phyloP scores from a whole-genome alignment of 768 basidiomycete species.

The Hemileccinum impolitum region DNA sequence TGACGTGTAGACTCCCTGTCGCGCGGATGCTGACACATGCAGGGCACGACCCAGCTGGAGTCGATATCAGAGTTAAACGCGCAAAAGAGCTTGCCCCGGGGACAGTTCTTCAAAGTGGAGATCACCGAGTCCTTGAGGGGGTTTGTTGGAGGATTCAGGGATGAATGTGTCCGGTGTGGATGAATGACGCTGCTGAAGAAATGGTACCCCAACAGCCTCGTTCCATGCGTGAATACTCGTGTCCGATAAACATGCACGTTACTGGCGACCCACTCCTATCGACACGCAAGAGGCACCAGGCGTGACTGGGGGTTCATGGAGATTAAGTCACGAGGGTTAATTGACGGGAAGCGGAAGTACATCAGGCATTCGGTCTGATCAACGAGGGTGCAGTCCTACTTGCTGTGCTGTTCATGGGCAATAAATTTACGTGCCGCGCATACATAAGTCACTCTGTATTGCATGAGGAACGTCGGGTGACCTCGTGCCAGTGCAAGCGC shows the following conservation, averaged over 20 bases:
- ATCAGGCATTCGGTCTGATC: constrained; percentile 7
- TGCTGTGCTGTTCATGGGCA: constrained; percentile 21
- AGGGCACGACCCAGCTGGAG: constrained; percentile 5
- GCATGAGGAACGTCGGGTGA: constrained; percentile 11
- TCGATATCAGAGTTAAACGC: constrained; percentile 9
- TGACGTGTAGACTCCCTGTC: constrained; percentile 5
- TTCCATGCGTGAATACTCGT: neutral
- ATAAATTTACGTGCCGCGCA: constrained; percentile 9
- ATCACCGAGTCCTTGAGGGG: constrained; percentile 5
- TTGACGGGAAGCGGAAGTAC: constrained; percentile 9
- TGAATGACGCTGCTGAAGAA: constrained; percentile 1
- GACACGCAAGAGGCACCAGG: neutral
- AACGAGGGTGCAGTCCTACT: constrained; percentile 16
- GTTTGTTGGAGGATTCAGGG: neutral
- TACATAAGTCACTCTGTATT: constrained; percentile 23
- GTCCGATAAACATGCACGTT: constrained; percentile 1
- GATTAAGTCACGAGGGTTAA: constrained; percentile 17
- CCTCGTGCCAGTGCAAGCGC: constrained; percentile 25
- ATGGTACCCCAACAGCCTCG: neutral
- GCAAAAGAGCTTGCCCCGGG: constrained; percentile 4
- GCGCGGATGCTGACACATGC: constrained; percentile 1
- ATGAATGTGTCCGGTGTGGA: constrained; percentile 3
- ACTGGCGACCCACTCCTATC: neutral
- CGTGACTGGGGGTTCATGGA: constrained; percentile 10
- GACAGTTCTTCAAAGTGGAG: constrained; percentile 3